phyloP scores from a whole-genome alignment of 495 filamentous ascomycete species.

The Lentithecium fluviatile region DNA sequence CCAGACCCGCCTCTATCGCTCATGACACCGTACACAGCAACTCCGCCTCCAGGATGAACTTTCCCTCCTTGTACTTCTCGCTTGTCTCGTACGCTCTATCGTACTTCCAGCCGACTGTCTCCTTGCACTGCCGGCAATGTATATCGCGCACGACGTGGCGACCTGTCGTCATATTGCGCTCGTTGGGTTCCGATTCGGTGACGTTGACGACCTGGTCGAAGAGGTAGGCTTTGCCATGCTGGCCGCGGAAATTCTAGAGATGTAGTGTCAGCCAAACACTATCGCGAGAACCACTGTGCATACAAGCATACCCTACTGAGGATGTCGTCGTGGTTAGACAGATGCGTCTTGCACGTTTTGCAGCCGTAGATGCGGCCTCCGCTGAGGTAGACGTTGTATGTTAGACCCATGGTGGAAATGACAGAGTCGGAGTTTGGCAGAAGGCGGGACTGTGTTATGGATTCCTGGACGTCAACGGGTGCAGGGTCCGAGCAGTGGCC shows the following conservation, averaged over 20 bases:
- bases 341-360: conserved; percentile 92
- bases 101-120: conserved; percentile 97
- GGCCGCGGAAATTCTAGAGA: conserved; percentile 92
- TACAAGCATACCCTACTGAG: conserved; percentile 73
- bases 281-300: background rate
- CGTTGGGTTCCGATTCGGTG: conserved; percentile 70
- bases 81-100: conserved; percentile 88
- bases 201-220: conserved; percentile 94
- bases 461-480: background rate
- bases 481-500: background rate
- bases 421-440: background rate
- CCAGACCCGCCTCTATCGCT: background rate
- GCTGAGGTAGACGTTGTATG: conserved; percentile 94
- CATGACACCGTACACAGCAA: conserved; percentile 70
- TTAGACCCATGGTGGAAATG: conserved; percentile 70
- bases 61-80: conserved; percentile 99
- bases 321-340: conserved; percentile 92
- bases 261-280: conserved; percentile 1
- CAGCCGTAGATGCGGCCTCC: conserved; percentile 90
- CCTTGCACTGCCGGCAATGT: conserved; percentile 79
- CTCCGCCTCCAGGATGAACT: conserved; percentile 95
- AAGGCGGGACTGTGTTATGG: background rate
- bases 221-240: conserved; percentile 97
- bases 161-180: conserved; percentile 99
- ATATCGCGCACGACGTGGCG: conserved; percentile 93